Evolutionary conservation across 2,329 filamentous ascomycete species (phyloP).

Genomic region (Fusarium guadeloupense): DNA sequence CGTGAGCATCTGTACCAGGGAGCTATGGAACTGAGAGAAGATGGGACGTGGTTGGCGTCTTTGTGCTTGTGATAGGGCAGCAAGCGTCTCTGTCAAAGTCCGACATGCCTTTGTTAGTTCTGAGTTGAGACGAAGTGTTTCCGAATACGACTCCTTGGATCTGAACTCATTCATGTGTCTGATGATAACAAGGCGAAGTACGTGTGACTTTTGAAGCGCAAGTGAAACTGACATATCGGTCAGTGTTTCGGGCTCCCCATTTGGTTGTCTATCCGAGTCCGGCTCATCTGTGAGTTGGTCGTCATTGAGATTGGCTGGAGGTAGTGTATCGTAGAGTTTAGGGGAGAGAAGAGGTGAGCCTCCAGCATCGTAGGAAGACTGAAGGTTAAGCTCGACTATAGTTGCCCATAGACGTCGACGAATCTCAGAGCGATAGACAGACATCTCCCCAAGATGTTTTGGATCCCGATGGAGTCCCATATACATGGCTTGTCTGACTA

Average conservation of each 20-base stretch:
- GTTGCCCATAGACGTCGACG: constrained; percentile 66
- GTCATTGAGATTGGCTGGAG: constrained; percentile 63
- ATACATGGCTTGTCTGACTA: constrained; percentile 64
- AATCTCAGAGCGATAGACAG: constrained; percentile 60
- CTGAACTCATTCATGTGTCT: constrained; percentile 59
- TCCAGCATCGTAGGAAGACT: constrained; percentile 61
- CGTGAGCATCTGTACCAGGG: constrained; percentile 54
- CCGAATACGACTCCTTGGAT: constrained; percentile 55
- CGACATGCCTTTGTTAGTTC: constrained; percentile 55
- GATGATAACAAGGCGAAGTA: constrained; percentile 55
- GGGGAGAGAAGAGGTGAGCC: constrained; percentile 58
- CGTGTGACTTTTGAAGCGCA: constrained; percentile 55
- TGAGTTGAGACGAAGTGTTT: constrained; percentile 57
- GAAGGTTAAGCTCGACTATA: constrained; percentile 63
- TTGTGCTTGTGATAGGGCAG: constrained; percentile 48
- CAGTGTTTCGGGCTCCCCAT: constrained; percentile 24
- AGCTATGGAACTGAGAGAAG: constrained; percentile 53
- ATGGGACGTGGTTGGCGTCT: constrained; percentile 19
- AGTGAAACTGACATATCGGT: constrained; percentile 62
- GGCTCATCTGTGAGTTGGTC: constrained; percentile 56
- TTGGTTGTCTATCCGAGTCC: constrained; percentile 32
- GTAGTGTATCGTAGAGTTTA: constrained; percentile 60
- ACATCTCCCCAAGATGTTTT: constrained; percentile 57
- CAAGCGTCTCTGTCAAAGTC: constrained; percentile 46
- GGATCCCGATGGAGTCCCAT: constrained; percentile 70